Percentiles rank a stretch among this genome's conserved stretches.
Evolutionary conservation across 2,329 filamentous ascomycete genomes (phyloP).

Genomic region (Epicoccum sorghinum): DNA sequence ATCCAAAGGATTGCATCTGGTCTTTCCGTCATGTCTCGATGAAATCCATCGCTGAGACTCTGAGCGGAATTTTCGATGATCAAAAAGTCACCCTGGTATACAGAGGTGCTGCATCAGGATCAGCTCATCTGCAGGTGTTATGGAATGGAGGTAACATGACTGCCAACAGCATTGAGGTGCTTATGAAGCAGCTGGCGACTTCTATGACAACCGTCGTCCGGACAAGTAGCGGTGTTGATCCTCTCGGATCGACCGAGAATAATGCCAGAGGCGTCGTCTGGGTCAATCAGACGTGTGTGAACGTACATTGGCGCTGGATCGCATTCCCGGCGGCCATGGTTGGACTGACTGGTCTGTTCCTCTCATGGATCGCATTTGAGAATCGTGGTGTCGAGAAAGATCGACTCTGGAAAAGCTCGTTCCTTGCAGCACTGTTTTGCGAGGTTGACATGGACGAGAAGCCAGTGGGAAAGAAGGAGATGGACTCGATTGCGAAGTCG

Average conservation of each 20-base stretch:
- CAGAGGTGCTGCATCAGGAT: background rate
- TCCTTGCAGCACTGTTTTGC: background rate
- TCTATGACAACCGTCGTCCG: background rate
- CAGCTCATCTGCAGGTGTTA: background rate
- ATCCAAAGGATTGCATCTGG: background rate
- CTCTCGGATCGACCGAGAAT: background rate
- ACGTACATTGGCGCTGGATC: background rate
- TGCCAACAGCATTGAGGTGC: background rate
- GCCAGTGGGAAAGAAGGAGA: too few relatives aligned
- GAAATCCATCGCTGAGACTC: background rate
- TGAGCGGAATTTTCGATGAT: background rate
- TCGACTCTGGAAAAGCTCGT: background rate
- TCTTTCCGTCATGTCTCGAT: background rate
- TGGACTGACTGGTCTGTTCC: background rate
- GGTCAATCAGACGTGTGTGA: background rate
- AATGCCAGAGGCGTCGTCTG: background rate
- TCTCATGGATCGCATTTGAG: background rate
- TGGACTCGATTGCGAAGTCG: too few relatives aligned
- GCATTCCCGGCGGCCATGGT: background rate
- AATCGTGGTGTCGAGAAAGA: background rate
- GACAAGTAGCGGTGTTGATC: background rate
- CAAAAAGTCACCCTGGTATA: background rate
- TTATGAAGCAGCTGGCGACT: background rate
- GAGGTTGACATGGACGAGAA: background rate
- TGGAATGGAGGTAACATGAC: background rate